phyloP scores from a whole-genome alignment of 345 rosid species.

The Turnera subulata region DNA sequence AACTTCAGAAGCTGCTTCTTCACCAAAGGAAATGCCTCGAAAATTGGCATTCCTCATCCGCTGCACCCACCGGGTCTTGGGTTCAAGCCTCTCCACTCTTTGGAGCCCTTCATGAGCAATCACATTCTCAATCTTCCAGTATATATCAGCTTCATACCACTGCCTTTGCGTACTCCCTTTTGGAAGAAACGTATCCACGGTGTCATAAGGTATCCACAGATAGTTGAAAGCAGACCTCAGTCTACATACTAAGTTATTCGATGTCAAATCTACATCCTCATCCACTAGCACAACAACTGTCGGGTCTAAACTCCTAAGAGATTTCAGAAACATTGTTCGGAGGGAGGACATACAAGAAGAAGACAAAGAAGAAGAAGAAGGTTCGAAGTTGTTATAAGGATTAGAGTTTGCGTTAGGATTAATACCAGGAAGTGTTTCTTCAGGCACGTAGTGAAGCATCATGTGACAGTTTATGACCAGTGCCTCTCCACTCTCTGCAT shows the following conservation, averaged over 20 bases:
- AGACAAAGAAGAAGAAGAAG: constrained; percentile 26
- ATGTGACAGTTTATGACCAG: constrained; percentile 80
- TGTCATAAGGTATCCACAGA: constrained; percentile 91
- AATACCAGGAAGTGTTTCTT: constrained; percentile 41
- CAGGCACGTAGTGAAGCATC: constrained; percentile 76
- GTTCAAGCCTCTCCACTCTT: constrained; percentile 76
- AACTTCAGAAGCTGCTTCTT: constrained; percentile 55
- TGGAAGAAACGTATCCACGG: constrained; percentile 65
- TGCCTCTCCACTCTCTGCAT: constrained; percentile 47
- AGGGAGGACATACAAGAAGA: constrained; percentile 23
- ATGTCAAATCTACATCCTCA: constrained; percentile 79
- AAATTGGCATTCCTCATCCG: constrained; percentile 64
- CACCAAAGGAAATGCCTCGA: constrained; percentile 42
- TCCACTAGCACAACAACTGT: constrained; percentile 64
- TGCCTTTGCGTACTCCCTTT: constrained; percentile 67
- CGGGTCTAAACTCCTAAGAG: constrained; percentile 59
- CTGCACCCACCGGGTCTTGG: constrained; percentile 66
- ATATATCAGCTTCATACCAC: constrained; percentile 73
- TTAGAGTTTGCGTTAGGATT: constrained; percentile 6
- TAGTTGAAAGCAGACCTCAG: constrained; percentile 66
- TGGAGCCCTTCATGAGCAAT: constrained; percentile 65
- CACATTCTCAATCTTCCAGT: constrained; percentile 89
- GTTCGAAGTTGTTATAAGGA: constrained; percentile 19
- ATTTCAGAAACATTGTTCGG: constrained; percentile 52
- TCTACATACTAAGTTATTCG: constrained; percentile 52